Percentiles rank a stretch among this genome's conserved stretches.
phyloP scores from a whole-genome alignment of 129 eudicot genomes.

The Helianthus tuberosus region DNA sequence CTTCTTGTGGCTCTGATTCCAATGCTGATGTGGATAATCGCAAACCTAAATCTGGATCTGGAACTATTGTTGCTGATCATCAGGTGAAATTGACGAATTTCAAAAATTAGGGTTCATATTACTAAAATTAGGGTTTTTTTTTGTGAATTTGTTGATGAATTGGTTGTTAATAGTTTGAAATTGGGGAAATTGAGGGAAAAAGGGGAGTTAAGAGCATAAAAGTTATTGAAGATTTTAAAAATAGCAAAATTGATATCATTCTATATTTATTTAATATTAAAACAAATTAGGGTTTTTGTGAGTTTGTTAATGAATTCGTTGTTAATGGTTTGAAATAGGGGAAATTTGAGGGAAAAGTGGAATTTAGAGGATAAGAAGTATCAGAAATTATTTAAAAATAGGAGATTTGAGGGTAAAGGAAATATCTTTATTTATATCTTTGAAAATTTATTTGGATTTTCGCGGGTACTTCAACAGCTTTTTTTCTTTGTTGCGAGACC shows the following conservation, averaged over 20 bases:
- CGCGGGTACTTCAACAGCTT: constrained; percentile 37
- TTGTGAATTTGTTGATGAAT: not conserved
- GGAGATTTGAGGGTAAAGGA: not conserved
- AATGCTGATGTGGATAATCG: constrained; percentile 47
- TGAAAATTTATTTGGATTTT: constrained; percentile 37
- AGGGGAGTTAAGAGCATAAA: constrained; percentile 8
- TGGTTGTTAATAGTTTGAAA: constrained; percentile 1
- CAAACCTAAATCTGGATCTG: constrained; percentile 61
- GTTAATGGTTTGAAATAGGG: too few species aligned
- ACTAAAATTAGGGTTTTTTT: constrained; percentile 33
- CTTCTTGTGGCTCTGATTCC: constrained; percentile 47
- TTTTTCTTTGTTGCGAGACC: not conserved
- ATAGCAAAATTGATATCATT: constrained; percentile 11
- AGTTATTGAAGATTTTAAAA: constrained; percentile 12
- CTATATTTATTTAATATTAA: too few species aligned
- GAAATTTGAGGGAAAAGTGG: too few species aligned
- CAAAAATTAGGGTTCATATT: not conserved
- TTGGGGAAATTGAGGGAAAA: constrained; percentile 32
- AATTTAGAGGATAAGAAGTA: too few species aligned
- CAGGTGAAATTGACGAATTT: constrained; percentile 37
- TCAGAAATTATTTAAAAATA: too few species aligned
- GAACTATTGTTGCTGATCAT: constrained; percentile 8
- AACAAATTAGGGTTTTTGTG: too few species aligned
- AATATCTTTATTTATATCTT: constrained; percentile 26
- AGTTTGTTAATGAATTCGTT: too few species aligned